phyloP scores from a whole-genome alignment of 139 green algal species.

The Chlamydomonas applanata region DNA sequence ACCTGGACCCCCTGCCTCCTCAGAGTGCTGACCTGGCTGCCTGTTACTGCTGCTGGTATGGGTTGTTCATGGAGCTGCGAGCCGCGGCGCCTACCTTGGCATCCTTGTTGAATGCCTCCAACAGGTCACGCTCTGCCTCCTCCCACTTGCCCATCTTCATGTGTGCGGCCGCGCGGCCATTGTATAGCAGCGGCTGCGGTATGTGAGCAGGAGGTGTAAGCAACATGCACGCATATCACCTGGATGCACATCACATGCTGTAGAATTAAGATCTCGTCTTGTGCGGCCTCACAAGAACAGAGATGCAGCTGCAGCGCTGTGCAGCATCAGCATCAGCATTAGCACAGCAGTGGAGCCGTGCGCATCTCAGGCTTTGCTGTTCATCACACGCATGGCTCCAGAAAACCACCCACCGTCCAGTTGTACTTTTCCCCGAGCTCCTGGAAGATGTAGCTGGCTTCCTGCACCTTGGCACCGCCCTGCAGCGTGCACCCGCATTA shows the following conservation, averaged over 20 bases:
- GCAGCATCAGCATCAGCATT: background rate
- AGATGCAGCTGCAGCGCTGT: background rate
- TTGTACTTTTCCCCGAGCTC: conserved; percentile 96
- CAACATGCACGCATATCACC: no score
- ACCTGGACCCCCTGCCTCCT: no score
- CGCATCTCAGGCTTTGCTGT: background rate
- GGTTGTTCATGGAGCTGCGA: background rate
- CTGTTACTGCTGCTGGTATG: no score
- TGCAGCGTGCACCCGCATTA: conserved; percentile 19
- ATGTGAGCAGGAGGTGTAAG: no score
- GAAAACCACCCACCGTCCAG: conserved; percentile 83
- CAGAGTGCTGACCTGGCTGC: no score
- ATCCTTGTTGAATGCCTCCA: conserved; percentile 86
- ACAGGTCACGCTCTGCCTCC: conserved; percentile 66
- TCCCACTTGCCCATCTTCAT: conserved; percentile 89
- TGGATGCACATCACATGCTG: no score
- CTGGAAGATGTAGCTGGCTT: conserved; percentile 94
- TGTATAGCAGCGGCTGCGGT: conserved; percentile 78
- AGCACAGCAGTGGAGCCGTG: background rate
- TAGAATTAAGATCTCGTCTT: no score
- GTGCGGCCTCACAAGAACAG: background rate
- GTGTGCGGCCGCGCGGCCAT: conserved; percentile 81
- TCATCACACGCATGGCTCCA: background rate
- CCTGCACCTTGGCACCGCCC: conserved; percentile 92
- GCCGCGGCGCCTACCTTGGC: conserved; percentile 37